A percentile compares a stretch with the other conserved stretches of the same genome.
Evolutionary conservation across 2,329 filamentous ascomycete species (phyloP).

Genomic region (Knufia fluminis): DNA sequence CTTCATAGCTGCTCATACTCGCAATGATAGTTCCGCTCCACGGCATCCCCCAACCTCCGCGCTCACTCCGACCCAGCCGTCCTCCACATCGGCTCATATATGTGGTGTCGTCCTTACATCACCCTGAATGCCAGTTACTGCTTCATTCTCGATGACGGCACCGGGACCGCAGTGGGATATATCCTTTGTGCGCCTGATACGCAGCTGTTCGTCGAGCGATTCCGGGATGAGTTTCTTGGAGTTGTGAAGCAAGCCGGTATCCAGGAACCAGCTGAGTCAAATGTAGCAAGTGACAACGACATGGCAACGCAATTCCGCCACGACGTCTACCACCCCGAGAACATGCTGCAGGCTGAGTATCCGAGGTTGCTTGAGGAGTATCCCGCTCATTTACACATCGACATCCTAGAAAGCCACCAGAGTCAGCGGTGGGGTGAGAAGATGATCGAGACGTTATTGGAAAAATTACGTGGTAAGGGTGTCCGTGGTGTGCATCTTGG

Average conservation of each 20-base stretch:
- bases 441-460: slow-evolving; percentile 14
- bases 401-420: slow-evolving; percentile 15
- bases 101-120: slow-evolving; percentile 20
- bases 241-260: slow-evolving; percentile 12
- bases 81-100: slow-evolving; percentile 15
- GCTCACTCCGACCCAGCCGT: slow-evolving; percentile 11
- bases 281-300: slow-evolving; percentile 14
- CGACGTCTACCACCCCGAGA: slow-evolving; percentile 16
- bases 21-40: slow-evolving; percentile 17
- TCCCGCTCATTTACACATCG: slow-evolving; percentile 21
- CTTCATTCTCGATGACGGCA: slow-evolving; percentile 20
- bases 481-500: slow-evolving; percentile 19
- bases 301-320: slow-evolving; percentile 14
- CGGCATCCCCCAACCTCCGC: slow-evolving; percentile 15
- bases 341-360: slow-evolving; percentile 14
- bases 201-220: slow-evolving; percentile 14
- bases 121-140: slow-evolving; percentile 14
- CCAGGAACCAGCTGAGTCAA: slow-evolving; percentile 10
- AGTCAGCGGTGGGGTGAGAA: slow-evolving; percentile 16
- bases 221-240: slow-evolving; percentile 12
- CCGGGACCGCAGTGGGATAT: slow-evolving; percentile 19
- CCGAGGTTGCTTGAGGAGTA: slow-evolving; percentile 15
- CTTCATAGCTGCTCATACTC: too few relatives aligned
- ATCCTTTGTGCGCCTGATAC: slow-evolving; percentile 17
- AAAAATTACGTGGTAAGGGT: slow-evolving; percentile 7